Conservation (phyloP, 2,329 filamentous ascomycete species). For the Ascochyta koolunga region DNA sequence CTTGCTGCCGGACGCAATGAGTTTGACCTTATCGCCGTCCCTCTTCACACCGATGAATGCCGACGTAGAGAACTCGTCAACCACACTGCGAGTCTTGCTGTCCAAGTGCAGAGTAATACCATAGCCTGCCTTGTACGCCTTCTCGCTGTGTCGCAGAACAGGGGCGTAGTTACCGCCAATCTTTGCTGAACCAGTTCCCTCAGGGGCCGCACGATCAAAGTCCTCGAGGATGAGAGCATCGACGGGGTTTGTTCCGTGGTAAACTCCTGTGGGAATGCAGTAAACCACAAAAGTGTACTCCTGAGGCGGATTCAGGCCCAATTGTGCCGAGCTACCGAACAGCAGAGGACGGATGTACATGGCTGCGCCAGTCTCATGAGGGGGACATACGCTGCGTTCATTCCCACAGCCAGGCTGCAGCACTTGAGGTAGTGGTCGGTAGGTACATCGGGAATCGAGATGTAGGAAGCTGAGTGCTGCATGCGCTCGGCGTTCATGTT, state of each 20-base stretch:
- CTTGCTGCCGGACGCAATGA: slow-evolving; percentile 86
- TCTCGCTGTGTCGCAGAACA: slow-evolving; percentile 85
- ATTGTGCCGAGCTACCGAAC: slow-evolving; percentile 85
- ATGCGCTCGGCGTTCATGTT: slow-evolving; percentile 83
- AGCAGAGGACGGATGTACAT: slow-evolving; percentile 92
- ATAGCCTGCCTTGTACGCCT: slow-evolving; percentile 76
- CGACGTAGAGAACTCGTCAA: slow-evolving; percentile 95
- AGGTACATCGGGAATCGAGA: slow-evolving; percentile 83
- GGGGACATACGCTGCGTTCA: slow-evolving; percentile 94
- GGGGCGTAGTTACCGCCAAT: slow-evolving; percentile 96
- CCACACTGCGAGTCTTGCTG: slow-evolving; percentile 78
- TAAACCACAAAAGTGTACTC: slow-evolving; percentile 93
- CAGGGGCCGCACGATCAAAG: slow-evolving; percentile 91
- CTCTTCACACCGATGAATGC: slow-evolving; percentile 84
- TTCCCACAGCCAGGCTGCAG: slow-evolving; percentile 78
- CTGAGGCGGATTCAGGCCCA: slow-evolving; percentile 84
- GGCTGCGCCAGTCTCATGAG: slow-evolving; percentile 83
- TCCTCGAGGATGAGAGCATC: slow-evolving; percentile 86
- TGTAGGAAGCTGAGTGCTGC: slow-evolving; percentile 81
- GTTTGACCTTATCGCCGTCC: slow-evolving; percentile 66
- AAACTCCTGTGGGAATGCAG: slow-evolving; percentile 89
- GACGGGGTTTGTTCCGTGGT: slow-evolving; percentile 89
- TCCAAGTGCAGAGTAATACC: slow-evolving; percentile 96
- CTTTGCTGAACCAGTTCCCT: slow-evolving; percentile 90
- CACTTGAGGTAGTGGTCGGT: slow-evolving; percentile 75